phyloP scores from a whole-genome alignment of 2,329 filamentous ascomycete species.

The Orbilia brochopaga region DNA sequence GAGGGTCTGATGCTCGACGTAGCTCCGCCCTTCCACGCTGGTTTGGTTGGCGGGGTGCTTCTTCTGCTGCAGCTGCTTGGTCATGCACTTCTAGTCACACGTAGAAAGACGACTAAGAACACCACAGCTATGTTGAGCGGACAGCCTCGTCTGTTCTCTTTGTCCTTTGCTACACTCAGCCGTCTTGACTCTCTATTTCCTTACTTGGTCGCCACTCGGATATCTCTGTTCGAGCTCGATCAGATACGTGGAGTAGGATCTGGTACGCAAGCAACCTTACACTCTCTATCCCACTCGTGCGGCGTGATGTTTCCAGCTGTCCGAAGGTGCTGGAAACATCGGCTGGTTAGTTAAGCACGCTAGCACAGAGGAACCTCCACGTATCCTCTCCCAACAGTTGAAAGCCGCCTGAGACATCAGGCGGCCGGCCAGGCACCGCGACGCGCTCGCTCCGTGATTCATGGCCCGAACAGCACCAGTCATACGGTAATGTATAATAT shows the following conservation, averaged over 20 bases:
- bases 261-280: too few relatives aligned
- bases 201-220: too few relatives aligned
- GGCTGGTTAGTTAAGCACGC: constrained; percentile 15
- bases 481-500: too few relatives aligned
- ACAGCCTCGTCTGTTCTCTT: background rate
- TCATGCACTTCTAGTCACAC: constrained; percentile 25
- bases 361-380: constrained; percentile 24
- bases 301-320: background rate
- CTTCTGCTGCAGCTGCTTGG: constrained; percentile 4
- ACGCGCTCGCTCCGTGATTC: constrained; percentile 2
- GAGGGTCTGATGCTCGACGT: constrained; percentile 41
- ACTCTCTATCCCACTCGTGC: too few relatives aligned
- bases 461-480: background rate
- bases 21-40: constrained; percentile 13
- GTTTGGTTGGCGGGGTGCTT: constrained; percentile 6
- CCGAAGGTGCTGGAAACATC: constrained; percentile 49
- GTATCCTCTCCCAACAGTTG: constrained; percentile 21
- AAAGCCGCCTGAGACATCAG: too few relatives aligned
- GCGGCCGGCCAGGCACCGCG: background rate
- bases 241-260: too few relatives aligned
- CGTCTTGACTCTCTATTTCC: too few relatives aligned
- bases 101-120: background rate
- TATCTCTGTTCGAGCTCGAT: too few relatives aligned
- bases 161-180: background rate
- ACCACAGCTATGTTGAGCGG: background rate